Conservation (phyloP, 2,329 filamentous ascomycete genomes). For the Rhynchosporium graminicola region DNA sequence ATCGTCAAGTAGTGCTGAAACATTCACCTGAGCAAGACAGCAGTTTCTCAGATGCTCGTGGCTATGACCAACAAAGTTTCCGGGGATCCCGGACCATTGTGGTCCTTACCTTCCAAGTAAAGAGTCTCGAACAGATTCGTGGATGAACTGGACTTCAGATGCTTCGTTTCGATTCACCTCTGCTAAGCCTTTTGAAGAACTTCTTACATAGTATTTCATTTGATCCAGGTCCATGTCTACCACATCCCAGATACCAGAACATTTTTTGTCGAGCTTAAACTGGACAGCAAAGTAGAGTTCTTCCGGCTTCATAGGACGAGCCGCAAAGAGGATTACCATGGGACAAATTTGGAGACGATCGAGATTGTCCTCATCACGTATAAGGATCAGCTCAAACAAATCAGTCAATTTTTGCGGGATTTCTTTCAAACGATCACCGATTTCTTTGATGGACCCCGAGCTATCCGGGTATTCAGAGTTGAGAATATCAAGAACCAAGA, state of each 20-base stretch:
- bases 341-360: slow-evolving; percentile 49
- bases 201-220: slow-evolving; percentile 43
- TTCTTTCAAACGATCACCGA: slow-evolving; percentile 43
- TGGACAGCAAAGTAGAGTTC: slow-evolving; percentile 33
- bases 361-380: slow-evolving; percentile 47
- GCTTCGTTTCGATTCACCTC: slow-evolving; percentile 41
- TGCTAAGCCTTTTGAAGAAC: slow-evolving; percentile 47
- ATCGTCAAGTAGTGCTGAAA: slow-evolving; percentile 19
- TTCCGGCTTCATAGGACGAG: slow-evolving; percentile 29
- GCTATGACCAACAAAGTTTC: slow-evolving; percentile 31
- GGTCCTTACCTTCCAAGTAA: slow-evolving; percentile 42
- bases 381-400: slow-evolving; percentile 29
- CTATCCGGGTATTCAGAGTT: slow-evolving; percentile 44
- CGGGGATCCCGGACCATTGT: slow-evolving; percentile 24
- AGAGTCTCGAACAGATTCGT: slow-evolving; percentile 46
- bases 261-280: slow-evolving; percentile 23
- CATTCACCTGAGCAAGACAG: slow-evolving; percentile 31
- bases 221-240: slow-evolving; percentile 36
- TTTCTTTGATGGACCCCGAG: slow-evolving; percentile 22
- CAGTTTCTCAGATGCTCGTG: slow-evolving; percentile 34
- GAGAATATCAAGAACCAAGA: slow-evolving; percentile 42
- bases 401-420: slow-evolving; percentile 28
- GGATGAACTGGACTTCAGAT: slow-evolving; percentile 44
- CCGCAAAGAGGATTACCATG: slow-evolving; percentile 55
- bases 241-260: slow-evolving; percentile 27